Conservation (phyloP, 2,329 filamentous ascomycete species). For the Fusarium multiceps region DNA sequence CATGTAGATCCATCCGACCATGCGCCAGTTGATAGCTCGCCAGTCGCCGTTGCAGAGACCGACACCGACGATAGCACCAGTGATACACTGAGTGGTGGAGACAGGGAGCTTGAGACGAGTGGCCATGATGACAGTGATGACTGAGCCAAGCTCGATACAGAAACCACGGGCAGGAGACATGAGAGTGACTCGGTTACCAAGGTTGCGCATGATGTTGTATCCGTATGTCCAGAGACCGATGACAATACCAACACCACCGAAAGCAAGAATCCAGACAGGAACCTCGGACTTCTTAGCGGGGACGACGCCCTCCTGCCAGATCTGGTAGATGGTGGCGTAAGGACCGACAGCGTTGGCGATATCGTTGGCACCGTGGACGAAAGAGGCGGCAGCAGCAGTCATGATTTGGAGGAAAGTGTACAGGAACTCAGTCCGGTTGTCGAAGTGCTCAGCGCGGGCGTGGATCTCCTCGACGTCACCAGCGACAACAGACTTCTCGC, state of each 20-base stretch:
- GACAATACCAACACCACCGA: conserved; percentile 63
- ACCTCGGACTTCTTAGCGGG: conserved; percentile 60
- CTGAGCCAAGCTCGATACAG: conserved; percentile 70
- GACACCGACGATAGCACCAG: conserved; percentile 70
- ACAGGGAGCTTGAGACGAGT: conserved; percentile 71
- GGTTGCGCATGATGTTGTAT: conserved; percentile 72
- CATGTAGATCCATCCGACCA: conserved; percentile 68
- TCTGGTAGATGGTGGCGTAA: conserved; percentile 70
- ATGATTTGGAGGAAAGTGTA: conserved; percentile 70
- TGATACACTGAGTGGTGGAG: conserved; percentile 74
- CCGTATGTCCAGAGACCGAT: conserved; percentile 70
- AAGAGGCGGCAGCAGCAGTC: conserved; percentile 71
- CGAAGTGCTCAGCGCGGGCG: conserved; percentile 66
- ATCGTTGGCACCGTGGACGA: conserved; percentile 75
- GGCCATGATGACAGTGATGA: conserved; percentile 71
- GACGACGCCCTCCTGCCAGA: conserved; percentile 64
- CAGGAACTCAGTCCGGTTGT: conserved; percentile 71
- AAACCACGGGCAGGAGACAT: conserved; percentile 70
- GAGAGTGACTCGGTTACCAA: conserved; percentile 72
- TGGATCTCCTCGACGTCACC: conserved; percentile 67
- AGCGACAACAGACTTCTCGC: conserved; percentile 57
- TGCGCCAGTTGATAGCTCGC: conserved; percentile 71
- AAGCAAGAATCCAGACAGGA: conserved; percentile 69
- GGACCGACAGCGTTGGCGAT: conserved; percentile 72
- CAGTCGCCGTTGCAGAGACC: conserved; percentile 69